Evolutionary conservation across 169 alveolate species (phyloP).

Genomic region (Ichthyophthirius multifiliis): DNA sequence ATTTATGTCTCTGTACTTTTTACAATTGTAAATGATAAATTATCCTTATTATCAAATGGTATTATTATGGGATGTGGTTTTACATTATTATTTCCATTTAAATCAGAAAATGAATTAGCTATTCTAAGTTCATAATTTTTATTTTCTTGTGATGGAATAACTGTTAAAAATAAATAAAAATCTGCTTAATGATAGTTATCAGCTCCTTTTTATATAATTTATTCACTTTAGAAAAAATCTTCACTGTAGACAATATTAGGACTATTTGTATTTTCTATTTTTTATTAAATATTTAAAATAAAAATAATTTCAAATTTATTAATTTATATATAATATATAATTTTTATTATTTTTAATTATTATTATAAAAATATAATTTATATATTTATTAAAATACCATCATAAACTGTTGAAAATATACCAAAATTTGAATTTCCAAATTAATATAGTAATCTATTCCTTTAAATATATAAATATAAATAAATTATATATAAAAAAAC

Average conservation of each 20-base stretch:
- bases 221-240: not conserved
- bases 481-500: not conserved
- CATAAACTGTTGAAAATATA: slow-evolving; percentile 11
- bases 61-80: not conserved
- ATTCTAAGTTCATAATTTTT: slow-evolving; percentile 17
- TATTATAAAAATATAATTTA: not conserved
- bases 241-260: not conserved
- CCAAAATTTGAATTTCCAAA: slow-evolving; percentile 4
- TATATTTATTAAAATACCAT: not conserved
- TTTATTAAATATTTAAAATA: not conserved
- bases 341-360: no score
- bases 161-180: slow-evolving; percentile 26
- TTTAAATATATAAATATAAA: not conserved
- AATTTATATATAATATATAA: no score
- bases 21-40: slow-evolving; percentile 42
- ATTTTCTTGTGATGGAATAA: not conserved
- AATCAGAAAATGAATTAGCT: slow-evolving; percentile 26
- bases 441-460: not conserved
- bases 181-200: slow-evolving; percentile 30
- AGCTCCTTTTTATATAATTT: slow-evolving; percentile 33
- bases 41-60: slow-evolving; percentile 21
- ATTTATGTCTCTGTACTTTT: slow-evolving; percentile 56
- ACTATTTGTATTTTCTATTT: not conserved
- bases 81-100: not conserved
- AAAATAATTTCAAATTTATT: not conserved